Evolutionary conservation across 2,329 filamentous ascomycete genomes (phyloP), one percentile per base, ranked within the genome.

Genomic region (Colletotrichum lentis): DNA sequence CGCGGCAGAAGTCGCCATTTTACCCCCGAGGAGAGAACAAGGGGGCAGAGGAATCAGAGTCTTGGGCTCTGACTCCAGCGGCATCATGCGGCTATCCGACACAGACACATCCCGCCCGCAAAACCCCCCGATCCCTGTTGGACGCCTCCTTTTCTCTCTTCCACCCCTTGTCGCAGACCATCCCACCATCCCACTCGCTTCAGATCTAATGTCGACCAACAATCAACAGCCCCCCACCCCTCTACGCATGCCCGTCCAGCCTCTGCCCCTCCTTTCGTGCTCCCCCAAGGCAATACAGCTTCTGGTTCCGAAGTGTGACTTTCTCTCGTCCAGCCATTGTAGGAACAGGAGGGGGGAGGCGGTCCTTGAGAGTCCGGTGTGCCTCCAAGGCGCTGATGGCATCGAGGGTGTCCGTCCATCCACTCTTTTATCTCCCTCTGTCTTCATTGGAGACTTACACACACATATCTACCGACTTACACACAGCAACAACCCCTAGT

Each of bases 51-150:
- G 55, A 12, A 14, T 41, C 20, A 37, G 16, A n/a, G 31, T 43
- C 46, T 24, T 24, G 35, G 24, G 35, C 49, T 20, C 3, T 5
- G n/a, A 52, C 20, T 22, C 53, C 24, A 43, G 20, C 31, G 20
- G 50, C 46, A 35, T 31, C 41, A 65, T 68, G 65, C 65, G 20
- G 62, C 65, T 50, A 56, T 43, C 65, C 65, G 65, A 65, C 55
- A 49, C 62, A 62, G 43, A 8, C 49, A 50, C n/a, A n/a, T n/a
- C 27, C 62, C 43, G 61, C 64, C 35, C 49, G 8, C 31, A 35
- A 35, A 10, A 8, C 8, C 31, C 31, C 31, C 8, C 31, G 31
- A 35, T 35, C 31, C 31, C 31, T 10, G 31, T 35, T 35, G 5
- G 31, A 35, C 31, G 8, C 31, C 31, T 35, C 31, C 31, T 35